Evolutionary conservation across 345 rosid species (phyloP).

Genomic region (Salix viminalis): DNA sequence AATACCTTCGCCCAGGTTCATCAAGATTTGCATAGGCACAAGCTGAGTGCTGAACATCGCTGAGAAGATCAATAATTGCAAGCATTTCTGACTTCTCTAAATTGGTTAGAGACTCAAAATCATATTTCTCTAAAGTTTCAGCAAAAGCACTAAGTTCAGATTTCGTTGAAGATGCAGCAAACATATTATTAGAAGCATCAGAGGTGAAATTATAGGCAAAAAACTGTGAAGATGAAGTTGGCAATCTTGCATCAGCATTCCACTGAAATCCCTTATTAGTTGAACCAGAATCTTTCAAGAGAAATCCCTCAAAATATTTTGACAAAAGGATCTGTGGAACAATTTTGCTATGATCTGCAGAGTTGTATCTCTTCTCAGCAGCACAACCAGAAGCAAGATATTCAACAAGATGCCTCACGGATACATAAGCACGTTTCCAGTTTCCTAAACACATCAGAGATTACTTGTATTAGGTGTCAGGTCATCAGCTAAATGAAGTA

Average conservation of each 20-base stretch:
- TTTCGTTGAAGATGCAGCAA: slow-evolving; percentile 41
- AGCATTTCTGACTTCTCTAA: slow-evolving; percentile 60
- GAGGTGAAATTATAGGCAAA: slow-evolving; percentile 32
- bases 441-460: slow-evolving; percentile 63
- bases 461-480: slow-evolving; percentile 31
- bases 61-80: slow-evolving; percentile 66
- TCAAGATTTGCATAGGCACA: slow-evolving; percentile 80
- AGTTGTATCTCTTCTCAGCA: slow-evolving; percentile 29
- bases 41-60: slow-evolving; percentile 60
- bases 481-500: slow-evolving; percentile 23
- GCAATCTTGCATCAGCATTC: slow-evolving; percentile 48
- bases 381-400: slow-evolving; percentile 36
- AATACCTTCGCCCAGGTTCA: slow-evolving; percentile 80
- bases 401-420: slow-evolving; percentile 72
- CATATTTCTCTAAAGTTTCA: slow-evolving; percentile 52
- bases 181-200: slow-evolving; percentile 31
- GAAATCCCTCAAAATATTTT: slow-evolving; percentile 63
- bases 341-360: slow-evolving; percentile 28
- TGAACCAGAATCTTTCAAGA: slow-evolving; percentile 43
- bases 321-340: slow-evolving; percentile 63
- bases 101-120: slow-evolving; percentile 37
- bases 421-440: slow-evolving; percentile 77
- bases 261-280: slow-evolving; percentile 48
- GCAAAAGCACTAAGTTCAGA: slow-evolving; percentile 46
- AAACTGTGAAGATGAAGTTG: slow-evolving; percentile 42